A percentile compares a stretch with the other conserved stretches of the same genome.
Conservation (phyloP, 1,139 yeast species). For the Wickerhamomyces sp. region DNA sequence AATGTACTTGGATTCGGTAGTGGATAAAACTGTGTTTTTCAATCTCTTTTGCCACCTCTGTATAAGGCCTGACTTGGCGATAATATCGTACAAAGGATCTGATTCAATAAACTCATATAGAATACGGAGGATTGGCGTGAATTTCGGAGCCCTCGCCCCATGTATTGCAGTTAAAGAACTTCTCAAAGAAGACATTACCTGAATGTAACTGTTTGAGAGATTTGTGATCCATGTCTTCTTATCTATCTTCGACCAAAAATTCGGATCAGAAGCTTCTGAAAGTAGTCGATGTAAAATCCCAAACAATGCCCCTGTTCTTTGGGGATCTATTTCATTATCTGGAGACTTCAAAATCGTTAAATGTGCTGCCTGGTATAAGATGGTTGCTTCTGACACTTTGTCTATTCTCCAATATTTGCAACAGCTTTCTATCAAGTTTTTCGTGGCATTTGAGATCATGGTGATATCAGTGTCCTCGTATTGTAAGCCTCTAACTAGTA, state of each 20-base stretch:
- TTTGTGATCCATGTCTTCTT: constrained; percentile 49
- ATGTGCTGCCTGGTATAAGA: constrained; percentile 53
- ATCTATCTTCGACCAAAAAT: constrained; percentile 48
- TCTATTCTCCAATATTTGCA: constrained; percentile 61
- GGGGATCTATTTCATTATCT: constrained; percentile 27
- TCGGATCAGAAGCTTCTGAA: constrained; percentile 36
- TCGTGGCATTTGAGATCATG: constrained; percentile 34
- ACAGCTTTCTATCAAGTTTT: constrained; percentile 40
- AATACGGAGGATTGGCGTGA: constrained; percentile 50
- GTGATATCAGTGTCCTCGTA: constrained; percentile 22
- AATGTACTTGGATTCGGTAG: constrained; percentile 59
- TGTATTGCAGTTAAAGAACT: constrained; percentile 43
- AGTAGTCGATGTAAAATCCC: constrained; percentile 23
- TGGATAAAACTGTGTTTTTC: constrained; percentile 43
- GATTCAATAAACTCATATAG: constrained; percentile 49
- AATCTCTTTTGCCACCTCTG: constrained; percentile 51
- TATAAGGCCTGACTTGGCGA: constrained; percentile 36
- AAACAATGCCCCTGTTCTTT: constrained; percentile 23
- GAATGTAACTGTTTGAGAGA: constrained; percentile 44
- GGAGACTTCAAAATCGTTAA: constrained; percentile 33
- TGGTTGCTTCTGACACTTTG: constrained; percentile 45
- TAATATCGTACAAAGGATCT: constrained; percentile 40
- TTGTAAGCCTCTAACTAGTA: constrained; percentile 31
- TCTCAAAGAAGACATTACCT: constrained; percentile 44
- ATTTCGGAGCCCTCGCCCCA: constrained; percentile 52